phyloP scores from a whole-genome alignment of 2,329 filamentous ascomycete species.

The Phoma herbarum region DNA sequence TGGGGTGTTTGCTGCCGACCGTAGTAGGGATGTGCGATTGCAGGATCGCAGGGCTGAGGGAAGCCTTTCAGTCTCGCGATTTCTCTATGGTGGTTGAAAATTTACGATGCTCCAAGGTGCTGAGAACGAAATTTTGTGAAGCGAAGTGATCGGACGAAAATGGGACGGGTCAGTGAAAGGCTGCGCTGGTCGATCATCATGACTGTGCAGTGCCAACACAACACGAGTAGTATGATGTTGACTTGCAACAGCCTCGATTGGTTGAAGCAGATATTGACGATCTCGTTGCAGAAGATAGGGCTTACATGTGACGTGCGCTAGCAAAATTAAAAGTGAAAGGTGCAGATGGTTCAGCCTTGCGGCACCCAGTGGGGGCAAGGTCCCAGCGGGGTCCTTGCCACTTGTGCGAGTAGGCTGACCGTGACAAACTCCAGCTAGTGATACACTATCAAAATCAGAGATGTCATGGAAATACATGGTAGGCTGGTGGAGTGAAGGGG shows the following conservation, averaged over 20 bases:
- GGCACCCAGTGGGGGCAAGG: neutral
- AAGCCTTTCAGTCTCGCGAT: neutral
- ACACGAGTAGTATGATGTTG: neutral
- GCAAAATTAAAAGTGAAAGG: neutral
- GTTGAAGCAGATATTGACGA: too few relatives aligned
- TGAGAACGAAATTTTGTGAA: neutral
- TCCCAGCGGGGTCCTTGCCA: neutral
- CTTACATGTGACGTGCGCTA: neutral
- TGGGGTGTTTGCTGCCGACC: neutral
- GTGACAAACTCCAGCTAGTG: neutral
- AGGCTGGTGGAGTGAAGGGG: neutral
- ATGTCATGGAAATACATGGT: neutral
- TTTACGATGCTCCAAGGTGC: neutral
- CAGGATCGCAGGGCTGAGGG: neutral
- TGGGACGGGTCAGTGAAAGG: neutral
- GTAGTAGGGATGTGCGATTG: neutral
- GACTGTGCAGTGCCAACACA: constrained; percentile 3
- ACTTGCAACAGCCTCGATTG: constrained; percentile 1
- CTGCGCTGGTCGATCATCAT: neutral
- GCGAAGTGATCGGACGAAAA: neutral
- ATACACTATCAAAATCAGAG: neutral
- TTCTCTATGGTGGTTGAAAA: neutral
- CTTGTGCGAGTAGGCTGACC: neutral
- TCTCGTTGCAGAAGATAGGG: neutral
- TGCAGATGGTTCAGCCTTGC: neutral